Conservation (phyloP, 2,329 filamentous ascomycete genomes). For the Dothideomycetidae sp. region DNA sequence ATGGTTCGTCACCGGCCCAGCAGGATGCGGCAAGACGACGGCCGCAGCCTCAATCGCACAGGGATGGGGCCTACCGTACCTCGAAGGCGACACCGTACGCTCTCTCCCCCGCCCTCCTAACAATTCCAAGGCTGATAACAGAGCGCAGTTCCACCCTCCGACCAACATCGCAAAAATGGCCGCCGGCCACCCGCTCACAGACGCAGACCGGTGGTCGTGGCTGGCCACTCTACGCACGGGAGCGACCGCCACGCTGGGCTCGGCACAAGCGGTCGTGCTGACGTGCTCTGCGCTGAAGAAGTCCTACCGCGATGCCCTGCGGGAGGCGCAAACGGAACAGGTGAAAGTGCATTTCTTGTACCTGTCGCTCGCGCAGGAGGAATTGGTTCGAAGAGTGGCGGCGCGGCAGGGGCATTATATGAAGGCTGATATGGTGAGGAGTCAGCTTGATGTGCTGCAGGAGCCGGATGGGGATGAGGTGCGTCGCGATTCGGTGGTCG, state of each 20-base stretch:
- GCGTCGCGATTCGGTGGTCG: constrained; percentile 27
- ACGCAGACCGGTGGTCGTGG: constrained; percentile 97
- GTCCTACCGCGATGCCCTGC: constrained; percentile 71
- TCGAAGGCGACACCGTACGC: constrained; percentile 39
- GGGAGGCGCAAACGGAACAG: constrained; percentile 31
- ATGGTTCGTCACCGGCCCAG: constrained; percentile 39
- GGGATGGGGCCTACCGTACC: constrained; percentile 30
- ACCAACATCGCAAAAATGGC: constrained; percentile 67
- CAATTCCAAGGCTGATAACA: constrained; percentile 6
- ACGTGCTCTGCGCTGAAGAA: constrained; percentile 94
- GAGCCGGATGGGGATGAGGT: constrained; percentile 48
- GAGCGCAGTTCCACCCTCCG: constrained; percentile 33
- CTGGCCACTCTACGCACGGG: constrained; percentile 41
- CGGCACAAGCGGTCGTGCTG: constrained; percentile 57
- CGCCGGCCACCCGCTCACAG: constrained; percentile 67
- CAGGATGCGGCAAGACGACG: constrained; percentile 41
- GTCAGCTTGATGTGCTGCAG: constrained; percentile 81
- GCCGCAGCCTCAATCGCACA: constrained; percentile 33
- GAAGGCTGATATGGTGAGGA: constrained; percentile 88
- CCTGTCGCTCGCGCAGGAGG: constrained; percentile 61
- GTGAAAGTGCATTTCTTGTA: constrained; percentile 74
- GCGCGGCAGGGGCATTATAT: constrained; percentile 78
- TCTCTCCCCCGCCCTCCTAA: neutral
- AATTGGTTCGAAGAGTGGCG: constrained; percentile 61
- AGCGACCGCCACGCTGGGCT: constrained; percentile 21